Conservation (phyloP, 164 flowering plant species). For the Piper longum region DNA sequence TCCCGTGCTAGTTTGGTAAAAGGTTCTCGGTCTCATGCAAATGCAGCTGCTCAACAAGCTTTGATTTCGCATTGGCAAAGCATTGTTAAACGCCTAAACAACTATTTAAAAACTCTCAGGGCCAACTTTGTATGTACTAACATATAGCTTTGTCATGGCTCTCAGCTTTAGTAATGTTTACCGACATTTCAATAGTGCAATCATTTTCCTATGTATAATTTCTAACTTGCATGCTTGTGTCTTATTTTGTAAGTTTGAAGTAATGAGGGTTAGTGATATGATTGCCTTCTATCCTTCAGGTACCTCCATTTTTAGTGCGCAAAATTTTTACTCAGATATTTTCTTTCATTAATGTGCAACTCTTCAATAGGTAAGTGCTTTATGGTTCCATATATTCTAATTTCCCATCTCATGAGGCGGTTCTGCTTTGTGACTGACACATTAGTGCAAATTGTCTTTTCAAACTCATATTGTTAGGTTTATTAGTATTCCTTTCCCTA, state of each 20-base stretch:
- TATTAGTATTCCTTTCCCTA: background rate
- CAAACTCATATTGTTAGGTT: background rate
- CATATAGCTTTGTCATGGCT: background rate
- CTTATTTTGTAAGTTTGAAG: background rate
- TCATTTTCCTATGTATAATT: background rate
- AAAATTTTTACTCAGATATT: slow-evolving; percentile 85
- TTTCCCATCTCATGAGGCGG: background rate
- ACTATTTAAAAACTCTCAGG: slow-evolving; percentile 57
- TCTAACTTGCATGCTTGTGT: background rate
- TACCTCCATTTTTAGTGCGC: slow-evolving; percentile 72
- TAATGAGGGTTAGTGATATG: background rate
- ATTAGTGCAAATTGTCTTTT: too few relatives aligned
- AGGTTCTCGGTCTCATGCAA: slow-evolving; percentile 78
- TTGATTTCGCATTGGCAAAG: slow-evolving; percentile 97
- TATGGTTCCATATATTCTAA: background rate
- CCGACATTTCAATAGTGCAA: too few relatives aligned
- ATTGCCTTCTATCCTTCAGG: slow-evolving; percentile 30
- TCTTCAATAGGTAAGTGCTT: slow-evolving; percentile 66
- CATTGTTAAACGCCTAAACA: slow-evolving; percentile 73
- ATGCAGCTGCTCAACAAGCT: slow-evolving; percentile 94
- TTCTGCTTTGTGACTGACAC: too few relatives aligned
- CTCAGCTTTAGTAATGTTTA: too few relatives aligned
- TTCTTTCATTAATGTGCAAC: slow-evolving; percentile 90
- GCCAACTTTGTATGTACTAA: slow-evolving; percentile 58
- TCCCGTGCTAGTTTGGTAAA: slow-evolving; percentile 85